Conservation (phyloP, 495 filamentous ascomycete genomes). For the Penicillium fimorum region DNA sequence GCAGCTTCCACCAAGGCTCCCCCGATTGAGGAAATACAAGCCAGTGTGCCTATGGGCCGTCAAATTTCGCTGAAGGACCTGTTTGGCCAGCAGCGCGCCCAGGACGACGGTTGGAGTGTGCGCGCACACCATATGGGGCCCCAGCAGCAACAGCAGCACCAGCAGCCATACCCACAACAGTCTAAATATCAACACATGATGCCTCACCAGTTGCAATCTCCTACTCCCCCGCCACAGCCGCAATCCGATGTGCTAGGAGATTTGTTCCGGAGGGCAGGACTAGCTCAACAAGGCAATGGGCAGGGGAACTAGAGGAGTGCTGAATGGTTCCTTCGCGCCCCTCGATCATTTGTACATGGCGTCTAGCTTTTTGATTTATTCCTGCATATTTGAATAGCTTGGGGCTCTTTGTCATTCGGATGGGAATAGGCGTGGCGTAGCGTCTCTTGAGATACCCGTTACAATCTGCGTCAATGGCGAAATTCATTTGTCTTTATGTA, state of each 20-base stretch:
- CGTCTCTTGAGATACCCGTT: constrained; percentile 36
- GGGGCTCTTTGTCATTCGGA: not conserved
- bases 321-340: not conserved
- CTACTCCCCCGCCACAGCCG: constrained; percentile 17
- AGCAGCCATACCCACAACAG: constrained; percentile 11
- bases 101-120: constrained; percentile 52
- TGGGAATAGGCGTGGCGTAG: constrained; percentile 18
- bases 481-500: constrained; percentile 4
- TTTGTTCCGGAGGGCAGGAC: constrained; percentile 44
- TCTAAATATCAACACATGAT: constrained; percentile 16
- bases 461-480: constrained; percentile 3
- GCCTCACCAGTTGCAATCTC: constrained; percentile 16
- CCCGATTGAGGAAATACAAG: constrained; percentile 35
- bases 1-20: constrained; percentile 28
- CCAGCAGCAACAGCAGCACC: not conserved
- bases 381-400: constrained; percentile 8
- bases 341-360: constrained; percentile 9
- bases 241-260: constrained; percentile 41
- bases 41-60: constrained; percentile 49
- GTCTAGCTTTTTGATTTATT: constrained; percentile 15
- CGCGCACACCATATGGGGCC: constrained; percentile 41
- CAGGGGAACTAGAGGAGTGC: constrained; percentile 15
- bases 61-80: constrained; percentile 55
- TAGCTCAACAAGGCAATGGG: constrained; percentile 33
- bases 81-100: constrained; percentile 53